phyloP scores from a whole-genome alignment of 768 basidiomycete genomes.

The Auricularia cornea region DNA sequence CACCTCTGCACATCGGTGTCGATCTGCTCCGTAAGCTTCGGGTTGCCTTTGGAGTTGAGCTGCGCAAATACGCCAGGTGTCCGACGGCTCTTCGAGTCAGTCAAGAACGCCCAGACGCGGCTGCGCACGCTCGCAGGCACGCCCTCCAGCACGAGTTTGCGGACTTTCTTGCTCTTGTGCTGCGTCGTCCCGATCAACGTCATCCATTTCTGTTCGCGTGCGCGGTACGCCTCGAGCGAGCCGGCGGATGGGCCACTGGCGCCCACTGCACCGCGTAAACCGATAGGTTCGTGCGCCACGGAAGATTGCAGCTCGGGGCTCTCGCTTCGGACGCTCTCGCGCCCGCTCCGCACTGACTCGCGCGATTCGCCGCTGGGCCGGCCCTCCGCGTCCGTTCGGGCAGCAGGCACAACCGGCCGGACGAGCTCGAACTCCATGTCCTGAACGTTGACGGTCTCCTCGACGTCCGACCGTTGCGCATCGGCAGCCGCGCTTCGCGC shows the following conservation, averaged over 20 bases:
- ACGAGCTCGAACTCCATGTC: conserved; percentile 80
- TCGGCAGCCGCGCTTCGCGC: conserved; percentile 24
- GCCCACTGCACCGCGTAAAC: background rate
- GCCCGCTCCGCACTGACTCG: conserved; percentile 35
- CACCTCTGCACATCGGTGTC: conserved; percentile 47
- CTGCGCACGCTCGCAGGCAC: conserved; percentile 80
- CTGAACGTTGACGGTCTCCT: conserved; percentile 62
- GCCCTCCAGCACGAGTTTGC: conserved; percentile 61
- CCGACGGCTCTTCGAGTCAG: conserved; percentile 63
- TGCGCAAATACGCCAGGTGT: conserved; percentile 63
- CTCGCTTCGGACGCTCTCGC: conserved; percentile 49
- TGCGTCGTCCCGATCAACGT: conserved; percentile 47
- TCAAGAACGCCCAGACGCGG: conserved; percentile 74
- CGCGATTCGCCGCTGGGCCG: conserved; percentile 49
- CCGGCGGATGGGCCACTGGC: conserved; percentile 1
- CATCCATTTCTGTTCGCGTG: conserved; percentile 66
- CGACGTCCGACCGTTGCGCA: conserved; percentile 18
- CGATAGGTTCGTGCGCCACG: conserved; percentile 5
- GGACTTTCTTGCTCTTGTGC: conserved; percentile 71
- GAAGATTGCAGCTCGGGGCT: conserved; percentile 30
- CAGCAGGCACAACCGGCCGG: conserved; percentile 33
- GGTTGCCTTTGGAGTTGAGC: conserved; percentile 47
- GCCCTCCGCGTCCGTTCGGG: conserved; percentile 2
- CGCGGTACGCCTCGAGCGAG: conserved; percentile 53
- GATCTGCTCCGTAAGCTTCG: conserved; percentile 43